These are phyloP conservation scores for Periconia sp. DNA, from an alignment of 2,329 filamentous ascomycete species.

Conservation along the genomic window DNA sequence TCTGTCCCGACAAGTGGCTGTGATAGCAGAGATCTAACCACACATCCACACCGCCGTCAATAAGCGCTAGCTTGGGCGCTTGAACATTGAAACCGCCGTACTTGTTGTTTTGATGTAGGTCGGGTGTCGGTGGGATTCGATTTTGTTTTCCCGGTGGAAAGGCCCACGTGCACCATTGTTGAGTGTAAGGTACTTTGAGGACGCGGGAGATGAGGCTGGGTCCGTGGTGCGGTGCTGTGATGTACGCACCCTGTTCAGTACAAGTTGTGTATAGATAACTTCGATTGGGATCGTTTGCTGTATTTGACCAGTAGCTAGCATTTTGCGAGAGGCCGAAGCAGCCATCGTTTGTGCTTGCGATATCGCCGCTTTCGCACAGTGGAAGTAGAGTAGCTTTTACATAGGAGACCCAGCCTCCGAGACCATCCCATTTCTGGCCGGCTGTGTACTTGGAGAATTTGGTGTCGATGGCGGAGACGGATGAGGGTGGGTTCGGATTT, in stretches of 20 bases:
- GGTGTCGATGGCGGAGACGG: conserved; percentile 54
- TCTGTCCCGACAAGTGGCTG: conserved; percentile 48
- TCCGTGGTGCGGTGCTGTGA: conserved; percentile 52
- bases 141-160: conserved; percentile 57
- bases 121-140: conserved; percentile 51
- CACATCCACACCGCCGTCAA: conserved; percentile 60
- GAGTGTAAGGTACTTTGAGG: conserved; percentile 57
- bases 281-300: conserved; percentile 48
- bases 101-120: conserved; percentile 51
- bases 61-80: conserved; percentile 57
- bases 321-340: conserved; percentile 56
- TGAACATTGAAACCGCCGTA: conserved; percentile 57
- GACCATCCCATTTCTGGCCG: conserved; percentile 57
- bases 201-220: conserved; percentile 57
- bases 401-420: conserved; percentile 61
- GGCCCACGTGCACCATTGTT: conserved; percentile 63
- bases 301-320: conserved; percentile 51
- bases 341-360: conserved; percentile 45
- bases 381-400: conserved; percentile 55
- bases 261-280: conserved; percentile 61
- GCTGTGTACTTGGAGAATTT: conserved; percentile 56
- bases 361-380: conserved; percentile 50
- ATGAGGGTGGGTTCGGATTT: conserved; percentile 51
- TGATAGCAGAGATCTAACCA: conserved; percentile 62
- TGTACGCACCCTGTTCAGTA: conserved; percentile 57